Evolutionary conservation across 2,329 filamentous ascomycete genomes (phyloP), one percentile per base, ranked within the genome.

Genomic region (Epichloe amarillans): DNA sequence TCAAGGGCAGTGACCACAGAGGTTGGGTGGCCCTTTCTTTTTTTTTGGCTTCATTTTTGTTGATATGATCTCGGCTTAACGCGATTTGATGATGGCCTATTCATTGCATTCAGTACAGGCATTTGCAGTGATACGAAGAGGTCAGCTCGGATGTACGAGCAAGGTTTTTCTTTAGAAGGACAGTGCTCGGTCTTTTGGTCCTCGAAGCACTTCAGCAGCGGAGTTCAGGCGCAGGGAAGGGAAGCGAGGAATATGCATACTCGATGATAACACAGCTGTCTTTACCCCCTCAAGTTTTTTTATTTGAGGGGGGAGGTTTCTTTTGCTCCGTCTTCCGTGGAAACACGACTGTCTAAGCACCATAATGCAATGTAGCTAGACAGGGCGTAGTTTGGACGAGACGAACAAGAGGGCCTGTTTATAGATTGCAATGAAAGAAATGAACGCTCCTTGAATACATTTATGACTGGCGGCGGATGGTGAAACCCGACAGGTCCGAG

Each of bases 191-290:
- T 44, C 26, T 47, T 40, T 39, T 37, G 5, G 30, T 43, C 33
- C 53, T 36, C 4, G 47, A 42, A 41, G 38, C 26, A 35, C 35
- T 36, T 17, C 46, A 44, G 45, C 39, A 52, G 17, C 47, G 49
- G 52, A 39, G 52, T 50, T 38, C 41, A 10, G 52, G 50, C 50
- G 52, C 46, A 52, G 33, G 42, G 33, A 38, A 47, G 30, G 15
- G 15, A 46, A 37, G 36, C 30, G 19, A 15, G 35, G 7, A 5
- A 15, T 44, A 12, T 35, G 33, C 15, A 43, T 33, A 37, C 14
- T 30, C 17, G n/a, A 51, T 21, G 44, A 38, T 42, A 19, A 36
- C 14, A 17, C 12, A 8, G 37, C 37, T 8, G 19, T 38, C 47
- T 47, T 41, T n/a, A 21, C 43, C 30, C 19, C 19, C 43, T 35